Conservation (phyloP, 129 eudicot genomes). For the Scalesia atractyloides region DNA sequence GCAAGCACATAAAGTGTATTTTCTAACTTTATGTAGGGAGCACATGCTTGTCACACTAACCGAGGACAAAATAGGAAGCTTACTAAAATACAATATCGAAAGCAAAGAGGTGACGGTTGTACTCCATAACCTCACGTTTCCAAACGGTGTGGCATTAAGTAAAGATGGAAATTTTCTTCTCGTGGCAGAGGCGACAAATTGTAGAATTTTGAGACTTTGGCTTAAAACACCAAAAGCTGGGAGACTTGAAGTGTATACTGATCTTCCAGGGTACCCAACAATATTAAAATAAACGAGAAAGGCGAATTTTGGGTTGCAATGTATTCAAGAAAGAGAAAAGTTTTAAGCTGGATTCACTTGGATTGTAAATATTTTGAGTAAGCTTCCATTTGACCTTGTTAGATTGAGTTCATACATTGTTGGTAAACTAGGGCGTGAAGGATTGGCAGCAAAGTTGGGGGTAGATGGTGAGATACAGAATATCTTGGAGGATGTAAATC, state of each 20-base stretch:
- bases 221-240: conserved; percentile 57
- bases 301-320: conserved; percentile 80
- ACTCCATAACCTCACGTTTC: conserved; percentile 57
- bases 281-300: conserved; percentile 50
- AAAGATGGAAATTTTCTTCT: conserved; percentile 62
- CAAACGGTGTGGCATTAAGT: conserved; percentile 86
- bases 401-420: conserved; percentile 28
- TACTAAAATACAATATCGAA: conserved; percentile 57
- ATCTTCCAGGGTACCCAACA: conserved; percentile 72
- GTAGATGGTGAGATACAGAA: conserved; percentile 55
- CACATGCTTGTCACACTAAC: conserved; percentile 37
- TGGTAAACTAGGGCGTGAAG: conserved; percentile 37
- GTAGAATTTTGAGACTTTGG: conserved; percentile 69
- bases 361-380: conserved; percentile 33
- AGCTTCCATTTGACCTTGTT: conserved; percentile 38
- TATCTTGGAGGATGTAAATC: conserved; percentile 50
- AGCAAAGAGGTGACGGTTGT: conserved; percentile 53
- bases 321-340: conserved; percentile 39
- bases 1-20: too few species aligned
- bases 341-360: conserved; percentile 45
- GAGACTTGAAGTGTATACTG: conserved; percentile 42
- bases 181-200: conserved; percentile 57
- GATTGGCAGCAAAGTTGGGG: conserved; percentile 63
- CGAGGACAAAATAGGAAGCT: conserved; percentile 69
- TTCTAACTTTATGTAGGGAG: conserved; percentile 35